Evolutionary conservation across 768 basidiomycete genomes (phyloP).

Genomic region (Russula sp.): DNA sequence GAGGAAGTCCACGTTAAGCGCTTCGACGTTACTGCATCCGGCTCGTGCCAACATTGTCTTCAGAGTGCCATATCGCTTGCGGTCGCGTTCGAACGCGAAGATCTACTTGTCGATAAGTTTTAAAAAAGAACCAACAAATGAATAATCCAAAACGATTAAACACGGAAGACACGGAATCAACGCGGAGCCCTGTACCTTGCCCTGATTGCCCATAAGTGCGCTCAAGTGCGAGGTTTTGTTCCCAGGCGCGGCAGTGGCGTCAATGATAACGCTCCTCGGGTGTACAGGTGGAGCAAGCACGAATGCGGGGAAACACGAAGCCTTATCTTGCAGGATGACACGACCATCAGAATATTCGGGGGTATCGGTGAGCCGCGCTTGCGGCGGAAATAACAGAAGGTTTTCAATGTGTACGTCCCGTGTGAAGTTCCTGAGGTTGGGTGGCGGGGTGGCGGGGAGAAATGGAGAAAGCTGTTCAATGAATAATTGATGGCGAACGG

Average conservation of each 20-base stretch:
- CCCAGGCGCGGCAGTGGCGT: conserved; percentile 95
- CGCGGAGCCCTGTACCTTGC: conserved; percentile 53
- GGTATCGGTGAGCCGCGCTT: conserved; percentile 64
- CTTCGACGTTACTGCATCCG: conserved; percentile 73
- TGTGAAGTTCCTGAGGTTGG: conserved; percentile 53
- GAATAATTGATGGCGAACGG: not conserved
- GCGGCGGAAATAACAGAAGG: conserved; percentile 74
- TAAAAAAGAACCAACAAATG: not conserved
- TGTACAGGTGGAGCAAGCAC: conserved; percentile 71
- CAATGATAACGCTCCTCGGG: conserved; percentile 64
- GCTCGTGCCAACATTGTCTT: conserved; percentile 83
- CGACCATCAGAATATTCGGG: conserved; percentile 71
- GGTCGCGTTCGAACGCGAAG: conserved; percentile 87
- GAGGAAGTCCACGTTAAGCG: conserved; percentile 82
- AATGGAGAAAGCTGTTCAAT: not conserved
- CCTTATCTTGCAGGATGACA: conserved; percentile 95
- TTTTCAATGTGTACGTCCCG: conserved; percentile 79
- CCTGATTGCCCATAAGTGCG: conserved; percentile 79
- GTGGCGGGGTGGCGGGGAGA: not conserved
- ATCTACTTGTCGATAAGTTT: conserved; percentile 43
- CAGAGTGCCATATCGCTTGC: conserved; percentile 76
- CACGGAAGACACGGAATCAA: not conserved
- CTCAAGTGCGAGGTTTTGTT: conserved; percentile 97
- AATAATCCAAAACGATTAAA: not conserved
- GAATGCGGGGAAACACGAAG: conserved; percentile 92